Evolutionary conservation across 2,329 filamentous ascomycete species (phyloP), one percentile per base, ranked within the genome.

Genomic region (Alternaria incomplexa): DNA sequence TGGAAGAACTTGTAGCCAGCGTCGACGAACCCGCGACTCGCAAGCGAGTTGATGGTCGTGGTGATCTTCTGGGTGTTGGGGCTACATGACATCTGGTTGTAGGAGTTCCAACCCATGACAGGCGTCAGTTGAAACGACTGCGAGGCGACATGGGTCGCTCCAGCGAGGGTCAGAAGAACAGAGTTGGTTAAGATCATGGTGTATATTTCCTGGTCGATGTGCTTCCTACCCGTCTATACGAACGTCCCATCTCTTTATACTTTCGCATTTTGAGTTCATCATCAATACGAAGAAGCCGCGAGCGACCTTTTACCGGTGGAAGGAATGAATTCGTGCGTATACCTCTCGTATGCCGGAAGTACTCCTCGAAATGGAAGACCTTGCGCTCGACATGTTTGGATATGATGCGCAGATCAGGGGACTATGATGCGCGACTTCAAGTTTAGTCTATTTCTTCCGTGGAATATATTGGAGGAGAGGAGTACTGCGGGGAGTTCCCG

Each of bases 1-100:
- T 69, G 65, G 53, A 69, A 69, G 45, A 55, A 71, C 15, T 68
- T 71, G 63, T 71, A 71, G 44, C 68, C 68, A 15, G 65, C 66
- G 15, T 51, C 48, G 6, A 71, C 63, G 20, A 69, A 71, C 7
- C 66, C 68, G 15, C 66, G 65, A 32, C 63, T 65, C 43, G 68
- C 53, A 2, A 71, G 58, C 20, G 65, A 58, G 17, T 71, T 71
- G 45, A 71, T 71, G 6, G 61, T 36, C 4, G 62, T 71, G 9
- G 68, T 71, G 12, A 71, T 69, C 8, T 63, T 63, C 4, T 64
- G 59, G 23, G 67, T 59, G 3, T 56, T 69, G 0, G 67, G 65
- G 17, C 66, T 69, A 40, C 67, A 71, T 15, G 68, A 56, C 25
- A 66, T 62, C 26, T 69, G 61, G 15, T 71, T 71, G 58, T 71